phyloP scores from a whole-genome alignment of 2,329 filamentous ascomycete genomes.

The Aspergillus sp. region DNA sequence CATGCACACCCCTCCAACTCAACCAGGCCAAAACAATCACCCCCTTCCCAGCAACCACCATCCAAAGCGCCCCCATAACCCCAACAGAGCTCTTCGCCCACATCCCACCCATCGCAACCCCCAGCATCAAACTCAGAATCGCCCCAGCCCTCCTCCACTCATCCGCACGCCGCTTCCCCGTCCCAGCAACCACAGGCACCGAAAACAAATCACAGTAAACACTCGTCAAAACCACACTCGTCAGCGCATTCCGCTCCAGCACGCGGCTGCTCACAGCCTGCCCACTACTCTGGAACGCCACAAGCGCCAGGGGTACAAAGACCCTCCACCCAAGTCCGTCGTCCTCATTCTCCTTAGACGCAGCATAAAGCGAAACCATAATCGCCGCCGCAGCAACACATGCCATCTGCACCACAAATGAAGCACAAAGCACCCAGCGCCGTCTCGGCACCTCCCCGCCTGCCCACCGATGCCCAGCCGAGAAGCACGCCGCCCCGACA shows the following conservation, averaged over 20 bases:
- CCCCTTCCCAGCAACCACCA: conserved; percentile 58
- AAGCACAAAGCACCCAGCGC: conserved; percentile 42
- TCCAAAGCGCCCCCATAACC: conserved; percentile 59
- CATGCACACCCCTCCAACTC: conserved; percentile 52
- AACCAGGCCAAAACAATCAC: conserved; percentile 59
- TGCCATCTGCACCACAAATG: conserved; percentile 55
- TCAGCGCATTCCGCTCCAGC: conserved; percentile 75
- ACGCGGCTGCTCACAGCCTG: conserved; percentile 74
- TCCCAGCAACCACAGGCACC: conserved; percentile 54
- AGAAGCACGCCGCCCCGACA: conserved; percentile 46
- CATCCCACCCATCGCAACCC: conserved; percentile 55
- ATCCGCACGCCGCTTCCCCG: conserved; percentile 46
- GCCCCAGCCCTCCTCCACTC: conserved; percentile 54
- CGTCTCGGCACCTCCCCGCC: too few relatives aligned
- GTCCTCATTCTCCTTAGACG: too few relatives aligned
- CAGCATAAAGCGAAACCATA: conserved; percentile 46
- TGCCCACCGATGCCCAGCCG: too few relatives aligned
- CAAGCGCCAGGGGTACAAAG: conserved; percentile 64
- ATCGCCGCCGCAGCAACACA: conserved; percentile 55
- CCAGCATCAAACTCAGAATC: conserved; percentile 52
- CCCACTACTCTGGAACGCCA: conserved; percentile 75
- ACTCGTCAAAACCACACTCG: conserved; percentile 54
- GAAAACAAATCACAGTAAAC: conserved; percentile 75
- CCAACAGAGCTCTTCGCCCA: conserved; percentile 55
- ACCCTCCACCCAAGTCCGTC: conserved; percentile 54